Conservation (phyloP, 2,329 filamentous ascomycete species). For the Talaromyces albobiverticillius region DNA sequence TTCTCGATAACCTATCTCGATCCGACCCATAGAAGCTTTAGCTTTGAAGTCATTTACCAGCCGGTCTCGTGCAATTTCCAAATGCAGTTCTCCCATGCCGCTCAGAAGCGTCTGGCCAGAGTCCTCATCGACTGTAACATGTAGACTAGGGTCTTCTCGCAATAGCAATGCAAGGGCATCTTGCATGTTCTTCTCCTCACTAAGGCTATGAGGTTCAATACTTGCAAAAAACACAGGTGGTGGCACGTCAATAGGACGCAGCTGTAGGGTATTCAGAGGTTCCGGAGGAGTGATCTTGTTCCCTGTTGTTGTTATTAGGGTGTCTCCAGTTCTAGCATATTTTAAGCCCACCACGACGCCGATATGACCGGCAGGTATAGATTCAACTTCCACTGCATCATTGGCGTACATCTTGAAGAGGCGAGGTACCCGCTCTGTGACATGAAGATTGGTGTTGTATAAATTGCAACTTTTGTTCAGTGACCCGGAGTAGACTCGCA, state of each 20-base stretch:
- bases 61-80: constrained; percentile 87
- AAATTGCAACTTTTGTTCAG: constrained; percentile 70
- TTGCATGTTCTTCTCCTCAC: constrained; percentile 76
- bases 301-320: constrained; percentile 71
- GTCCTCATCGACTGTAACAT: constrained; percentile 80
- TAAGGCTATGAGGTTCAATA: constrained; percentile 74
- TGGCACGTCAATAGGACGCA: constrained; percentile 83
- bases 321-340: constrained; percentile 89
- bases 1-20: constrained; percentile 95
- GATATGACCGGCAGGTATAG: constrained; percentile 82
- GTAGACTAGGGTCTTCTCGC: constrained; percentile 87
- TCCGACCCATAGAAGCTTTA: constrained; percentile 79
- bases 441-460: constrained; percentile 81
- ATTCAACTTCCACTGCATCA: constrained; percentile 78
- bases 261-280: constrained; percentile 70
- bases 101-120: constrained; percentile 90
- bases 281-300: constrained; percentile 64
- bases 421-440: constrained; percentile 75
- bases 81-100: constrained; percentile 93
- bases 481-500: constrained; percentile 84
- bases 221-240: constrained; percentile 97
- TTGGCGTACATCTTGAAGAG: constrained; percentile 87
- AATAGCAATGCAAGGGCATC: constrained; percentile 74
- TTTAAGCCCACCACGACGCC: constrained; percentile 90
- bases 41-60: constrained; percentile 85